Percentiles rank a stretch among this genome's conserved stretches.
Conservation (phyloP, 345 rosid species). For the Melastoma malabathricum region DNA sequence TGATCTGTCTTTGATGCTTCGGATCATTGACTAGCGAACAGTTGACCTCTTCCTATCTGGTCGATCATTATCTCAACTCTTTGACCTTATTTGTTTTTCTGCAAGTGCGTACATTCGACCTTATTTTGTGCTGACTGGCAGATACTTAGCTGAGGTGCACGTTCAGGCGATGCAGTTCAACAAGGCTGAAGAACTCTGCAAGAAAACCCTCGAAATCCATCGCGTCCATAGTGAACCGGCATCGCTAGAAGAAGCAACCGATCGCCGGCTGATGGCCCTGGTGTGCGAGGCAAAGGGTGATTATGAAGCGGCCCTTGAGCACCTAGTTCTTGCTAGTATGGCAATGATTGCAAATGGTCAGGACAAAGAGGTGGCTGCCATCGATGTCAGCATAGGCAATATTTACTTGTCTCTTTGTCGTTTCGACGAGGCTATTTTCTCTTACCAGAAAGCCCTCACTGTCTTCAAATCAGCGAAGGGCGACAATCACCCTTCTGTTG, state of each 20-base stretch:
- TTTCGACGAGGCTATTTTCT: conserved; percentile 90
- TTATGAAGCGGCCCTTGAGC: conserved; percentile 83
- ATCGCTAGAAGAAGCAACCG: conserved; percentile 93
- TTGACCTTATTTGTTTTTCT: too few species aligned
- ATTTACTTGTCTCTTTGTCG: conserved; percentile 80
- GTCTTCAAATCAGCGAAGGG: conserved; percentile 94
- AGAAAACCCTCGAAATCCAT: conserved; percentile 89
- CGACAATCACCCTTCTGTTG: conserved; percentile 86
- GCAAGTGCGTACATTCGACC: too few species aligned
- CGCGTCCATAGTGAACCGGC: conserved; percentile 97
- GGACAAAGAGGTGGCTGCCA: conserved; percentile 87
- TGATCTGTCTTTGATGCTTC: too few species aligned
- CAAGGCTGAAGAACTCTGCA: conserved; percentile 88
- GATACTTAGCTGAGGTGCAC: conserved; percentile 95
- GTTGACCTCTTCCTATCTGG: too few species aligned
- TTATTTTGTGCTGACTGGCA: conserved; percentile 13
- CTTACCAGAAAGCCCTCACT: conserved; percentile 97
- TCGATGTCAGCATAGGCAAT: conserved; percentile 93
- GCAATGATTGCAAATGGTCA: conserved; percentile 95
- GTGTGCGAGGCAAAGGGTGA: conserved; percentile 93
- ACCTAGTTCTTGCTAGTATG: conserved; percentile 98
- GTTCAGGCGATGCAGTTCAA: conserved; percentile 99
- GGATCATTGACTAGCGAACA: too few species aligned
- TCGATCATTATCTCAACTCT: too few species aligned
- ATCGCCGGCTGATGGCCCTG: conserved; percentile 87